A percentile compares a stretch with the other conserved stretches of the same genome.
phyloP scores from a whole-genome alignment of 192 early-diverging fungal genomes.

The Kappamyces sp. region DNA sequence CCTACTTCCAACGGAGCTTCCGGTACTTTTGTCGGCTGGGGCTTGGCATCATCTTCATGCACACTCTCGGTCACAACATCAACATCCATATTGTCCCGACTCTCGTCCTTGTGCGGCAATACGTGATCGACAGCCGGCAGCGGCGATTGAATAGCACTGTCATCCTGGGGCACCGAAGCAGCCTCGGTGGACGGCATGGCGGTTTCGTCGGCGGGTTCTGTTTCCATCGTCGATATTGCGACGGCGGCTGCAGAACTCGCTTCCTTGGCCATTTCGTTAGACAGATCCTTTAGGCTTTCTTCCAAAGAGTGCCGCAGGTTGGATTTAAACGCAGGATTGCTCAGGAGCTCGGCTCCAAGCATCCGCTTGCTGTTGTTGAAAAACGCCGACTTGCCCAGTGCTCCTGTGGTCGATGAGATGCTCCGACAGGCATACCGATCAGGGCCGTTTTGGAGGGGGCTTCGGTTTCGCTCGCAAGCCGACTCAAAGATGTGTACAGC shows the following conservation, averaged over 20 bases:
- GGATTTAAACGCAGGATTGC: background rate
- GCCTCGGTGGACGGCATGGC: background rate
- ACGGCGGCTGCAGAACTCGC: background rate
- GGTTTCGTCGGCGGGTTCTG: background rate
- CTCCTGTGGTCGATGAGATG: conserved; percentile 5
- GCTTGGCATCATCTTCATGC: too few species aligned
- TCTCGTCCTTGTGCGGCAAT: conserved; percentile 1
- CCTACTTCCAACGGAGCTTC: too few species aligned
- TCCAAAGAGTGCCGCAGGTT: background rate
- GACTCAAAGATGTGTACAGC: background rate
- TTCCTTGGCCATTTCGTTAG: conserved; percentile 3
- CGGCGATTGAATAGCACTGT: conserved; percentile 1
- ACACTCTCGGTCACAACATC: too few species aligned
- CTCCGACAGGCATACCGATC: background rate
- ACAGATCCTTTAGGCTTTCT: conserved; percentile 5
- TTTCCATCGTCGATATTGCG: background rate
- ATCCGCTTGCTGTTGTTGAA: conserved; percentile 7
- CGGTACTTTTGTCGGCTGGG: too few species aligned
- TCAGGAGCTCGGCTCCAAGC: background rate
- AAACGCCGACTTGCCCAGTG: conserved; percentile 10
- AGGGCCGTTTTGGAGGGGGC: too few species aligned
- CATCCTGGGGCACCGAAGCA: conserved; percentile 2
- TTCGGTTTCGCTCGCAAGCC: background rate
- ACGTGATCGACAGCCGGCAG: background rate
- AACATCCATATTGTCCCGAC: background rate